Percentiles rank a stretch among this genome's conserved stretches.
phyloP scores from a whole-genome alignment of 2,329 filamentous ascomycete species.

The Pseudonectria foliicola region DNA sequence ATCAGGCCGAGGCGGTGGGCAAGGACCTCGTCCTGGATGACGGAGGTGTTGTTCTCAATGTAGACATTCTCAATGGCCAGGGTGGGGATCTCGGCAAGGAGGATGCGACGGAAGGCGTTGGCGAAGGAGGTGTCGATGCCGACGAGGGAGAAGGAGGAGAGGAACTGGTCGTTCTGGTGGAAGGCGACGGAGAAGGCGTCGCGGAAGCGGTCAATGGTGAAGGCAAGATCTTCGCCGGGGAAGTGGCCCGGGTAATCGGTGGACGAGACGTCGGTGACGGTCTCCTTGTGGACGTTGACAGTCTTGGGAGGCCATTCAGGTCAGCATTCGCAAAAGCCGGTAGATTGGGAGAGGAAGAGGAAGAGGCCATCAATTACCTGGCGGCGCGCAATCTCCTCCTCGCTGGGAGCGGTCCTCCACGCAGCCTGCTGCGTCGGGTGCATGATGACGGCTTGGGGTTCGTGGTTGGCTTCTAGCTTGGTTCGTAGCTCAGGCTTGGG shows the following conservation, averaged over 20 bases:
- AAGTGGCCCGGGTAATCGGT: conserved; percentile 91
- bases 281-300: conserved; percentile 82
- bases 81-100: conserved; percentile 89
- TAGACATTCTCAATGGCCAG: conserved; percentile 92
- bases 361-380: conserved; percentile 38
- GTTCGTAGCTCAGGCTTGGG: conserved; percentile 1
- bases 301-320: conserved; percentile 44
- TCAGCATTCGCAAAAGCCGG: conserved; percentile 4
- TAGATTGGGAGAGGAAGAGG: not conserved
- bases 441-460: conserved; percentile 19
- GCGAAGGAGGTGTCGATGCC: conserved; percentile 88
- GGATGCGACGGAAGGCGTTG: conserved; percentile 94
- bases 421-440: conserved; percentile 26
- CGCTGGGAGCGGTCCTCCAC: conserved; percentile 34
- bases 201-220: conserved; percentile 67
- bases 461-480: not conserved
- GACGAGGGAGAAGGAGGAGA: conserved; percentile 84
- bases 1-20: conserved; percentile 85
- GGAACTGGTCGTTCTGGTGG: conserved; percentile 70
- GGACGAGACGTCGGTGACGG: conserved; percentile 79
- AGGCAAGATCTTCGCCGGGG: conserved; percentile 78
- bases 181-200: conserved; percentile 68
- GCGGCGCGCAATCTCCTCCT: conserved; percentile 54
- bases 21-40: conserved; percentile 96
- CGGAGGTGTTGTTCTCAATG: conserved; percentile 92